phyloP scores from a whole-genome alignment of 106 monocot species.

The Agapanthus africanus region DNA sequence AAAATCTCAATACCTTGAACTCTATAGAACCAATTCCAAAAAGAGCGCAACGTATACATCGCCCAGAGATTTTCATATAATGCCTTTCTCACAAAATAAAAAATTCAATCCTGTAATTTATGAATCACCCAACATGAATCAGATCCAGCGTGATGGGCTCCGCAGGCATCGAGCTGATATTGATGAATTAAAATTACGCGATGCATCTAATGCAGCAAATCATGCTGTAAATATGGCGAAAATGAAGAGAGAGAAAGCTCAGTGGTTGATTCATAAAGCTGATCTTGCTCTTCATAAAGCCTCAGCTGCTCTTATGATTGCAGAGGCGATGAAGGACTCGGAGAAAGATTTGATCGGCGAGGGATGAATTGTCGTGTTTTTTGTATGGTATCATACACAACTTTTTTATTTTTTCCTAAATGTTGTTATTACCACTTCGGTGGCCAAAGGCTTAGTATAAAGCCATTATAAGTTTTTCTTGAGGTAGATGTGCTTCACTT shows the following conservation, averaged over 20 bases:
- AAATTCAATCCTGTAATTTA: not conserved
- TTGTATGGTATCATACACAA: no score
- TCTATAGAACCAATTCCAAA: constrained; percentile 1
- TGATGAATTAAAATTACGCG: constrained; percentile 54
- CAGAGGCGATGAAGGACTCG: constrained; percentile 64
- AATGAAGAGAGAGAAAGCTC: constrained; percentile 78
- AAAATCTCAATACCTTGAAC: constrained; percentile 5
- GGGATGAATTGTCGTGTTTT: no score
- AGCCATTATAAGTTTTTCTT: no score
- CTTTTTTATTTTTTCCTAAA: no score
- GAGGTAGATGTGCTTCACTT: no score
- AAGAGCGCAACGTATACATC: not conserved
- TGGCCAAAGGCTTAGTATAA: no score
- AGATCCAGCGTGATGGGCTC: constrained; percentile 17
- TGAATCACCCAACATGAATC: not conserved
- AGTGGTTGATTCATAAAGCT: constrained; percentile 70
- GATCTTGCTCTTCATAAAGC: constrained; percentile 82
- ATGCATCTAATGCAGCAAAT: constrained; percentile 64
- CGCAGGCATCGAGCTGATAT: constrained; percentile 32
- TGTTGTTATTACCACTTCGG: no score
- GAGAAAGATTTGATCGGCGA: constrained; percentile 27
- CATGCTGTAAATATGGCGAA: constrained; percentile 73
- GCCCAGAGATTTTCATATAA: not conserved
- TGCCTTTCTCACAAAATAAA: constrained; percentile 3
- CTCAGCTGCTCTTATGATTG: constrained; percentile 63